Conservation (phyloP, 2,329 filamentous ascomycete species). For the Emmonsiellopsis sp. region DNA sequence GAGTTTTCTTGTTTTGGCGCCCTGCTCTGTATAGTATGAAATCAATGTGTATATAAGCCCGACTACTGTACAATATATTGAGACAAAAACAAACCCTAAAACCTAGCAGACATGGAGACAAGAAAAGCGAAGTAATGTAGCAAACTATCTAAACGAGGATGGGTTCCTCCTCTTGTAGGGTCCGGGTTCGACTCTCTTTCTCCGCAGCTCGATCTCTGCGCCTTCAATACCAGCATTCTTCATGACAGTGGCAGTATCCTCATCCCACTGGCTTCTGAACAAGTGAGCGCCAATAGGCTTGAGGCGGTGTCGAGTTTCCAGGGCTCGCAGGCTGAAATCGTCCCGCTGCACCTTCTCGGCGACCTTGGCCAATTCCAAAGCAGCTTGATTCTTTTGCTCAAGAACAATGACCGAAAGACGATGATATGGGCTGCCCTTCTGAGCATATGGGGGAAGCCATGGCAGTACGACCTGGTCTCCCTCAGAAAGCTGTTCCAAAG, state of each 20-base stretch:
- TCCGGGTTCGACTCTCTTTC: conserved; percentile 61
- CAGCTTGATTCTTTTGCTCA: conserved; percentile 59
- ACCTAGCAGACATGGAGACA: conserved; percentile 15
- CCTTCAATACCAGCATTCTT: conserved; percentile 63
- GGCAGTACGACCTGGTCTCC: conserved; percentile 61
- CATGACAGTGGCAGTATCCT: conserved; percentile 82
- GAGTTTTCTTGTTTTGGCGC: neutral
- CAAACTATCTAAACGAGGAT: conserved; percentile 33
- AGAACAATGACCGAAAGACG: conserved; percentile 76
- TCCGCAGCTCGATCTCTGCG: conserved; percentile 75
- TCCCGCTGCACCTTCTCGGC: conserved; percentile 47
- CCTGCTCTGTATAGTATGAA: conserved; percentile 2
- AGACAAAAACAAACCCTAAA: conserved; percentile 17
- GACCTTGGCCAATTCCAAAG: conserved; percentile 51
- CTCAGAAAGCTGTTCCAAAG: conserved; percentile 53
- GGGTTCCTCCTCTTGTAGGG: conserved; percentile 54
- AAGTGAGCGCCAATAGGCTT: conserved; percentile 72
- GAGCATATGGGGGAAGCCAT: conserved; percentile 78
- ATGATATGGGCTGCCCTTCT: conserved; percentile 88
- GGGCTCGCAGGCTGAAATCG: conserved; percentile 65
- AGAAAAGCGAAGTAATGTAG: conserved; percentile 6
- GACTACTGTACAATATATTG: conserved; percentile 33
- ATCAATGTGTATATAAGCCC: conserved; percentile 6
- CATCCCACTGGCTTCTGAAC: conserved; percentile 87
- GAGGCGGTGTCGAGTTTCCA: conserved; percentile 61